These are phyloP conservation scores for Tardiomyces depauwii DNA, from an alignment of 1,139 yeast species.

Conservation along the genomic window DNA sequence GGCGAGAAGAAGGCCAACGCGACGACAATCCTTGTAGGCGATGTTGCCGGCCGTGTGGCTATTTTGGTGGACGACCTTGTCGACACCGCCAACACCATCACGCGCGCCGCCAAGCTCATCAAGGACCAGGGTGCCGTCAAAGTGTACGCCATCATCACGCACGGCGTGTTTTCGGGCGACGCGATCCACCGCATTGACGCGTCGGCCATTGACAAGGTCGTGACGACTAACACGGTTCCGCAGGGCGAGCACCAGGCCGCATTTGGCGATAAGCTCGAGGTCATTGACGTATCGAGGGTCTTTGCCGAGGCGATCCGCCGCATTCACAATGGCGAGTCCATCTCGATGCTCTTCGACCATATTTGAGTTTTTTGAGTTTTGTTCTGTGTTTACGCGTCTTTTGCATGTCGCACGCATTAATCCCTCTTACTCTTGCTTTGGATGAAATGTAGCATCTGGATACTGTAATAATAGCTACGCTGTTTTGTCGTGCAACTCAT, in stretches of 20 bases:
- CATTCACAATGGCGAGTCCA: slow-evolving; percentile 94
- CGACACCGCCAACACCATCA: slow-evolving; percentile 87
- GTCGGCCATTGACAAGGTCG: slow-evolving; percentile 69
- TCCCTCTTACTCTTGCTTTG: too few species aligned
- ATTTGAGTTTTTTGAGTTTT: slow-evolving; percentile 14
- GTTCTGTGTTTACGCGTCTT: not conserved
- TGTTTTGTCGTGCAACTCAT: too few species aligned
- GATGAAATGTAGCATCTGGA: too few species aligned
- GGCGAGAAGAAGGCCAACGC: slow-evolving; percentile 10
- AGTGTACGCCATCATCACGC: slow-evolving; percentile 84
- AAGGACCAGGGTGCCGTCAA: slow-evolving; percentile 87
- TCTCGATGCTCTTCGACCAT: slow-evolving; percentile 85
- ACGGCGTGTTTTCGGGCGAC: slow-evolving; percentile 88
- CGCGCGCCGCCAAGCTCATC: slow-evolving; percentile 81
- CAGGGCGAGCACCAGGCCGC: slow-evolving; percentile 44
- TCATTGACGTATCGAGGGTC: slow-evolving; percentile 75
- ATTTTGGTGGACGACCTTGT: slow-evolving; percentile 85
- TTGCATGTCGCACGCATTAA: slow-evolving; percentile 1
- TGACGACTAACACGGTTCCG: slow-evolving; percentile 91
- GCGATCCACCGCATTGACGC: slow-evolving; percentile 63
- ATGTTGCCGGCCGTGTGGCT: slow-evolving; percentile 74
- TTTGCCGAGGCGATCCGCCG: slow-evolving; percentile 93
- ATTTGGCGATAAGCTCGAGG: slow-evolving; percentile 52
- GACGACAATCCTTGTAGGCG: slow-evolving; percentile 89
- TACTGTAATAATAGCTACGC: too few species aligned